Percentiles rank a stretch among this genome's conserved stretches.
phyloP scores from a whole-genome alignment of 2,329 filamentous ascomycete genomes.

The Hypoxylon sp. region DNA sequence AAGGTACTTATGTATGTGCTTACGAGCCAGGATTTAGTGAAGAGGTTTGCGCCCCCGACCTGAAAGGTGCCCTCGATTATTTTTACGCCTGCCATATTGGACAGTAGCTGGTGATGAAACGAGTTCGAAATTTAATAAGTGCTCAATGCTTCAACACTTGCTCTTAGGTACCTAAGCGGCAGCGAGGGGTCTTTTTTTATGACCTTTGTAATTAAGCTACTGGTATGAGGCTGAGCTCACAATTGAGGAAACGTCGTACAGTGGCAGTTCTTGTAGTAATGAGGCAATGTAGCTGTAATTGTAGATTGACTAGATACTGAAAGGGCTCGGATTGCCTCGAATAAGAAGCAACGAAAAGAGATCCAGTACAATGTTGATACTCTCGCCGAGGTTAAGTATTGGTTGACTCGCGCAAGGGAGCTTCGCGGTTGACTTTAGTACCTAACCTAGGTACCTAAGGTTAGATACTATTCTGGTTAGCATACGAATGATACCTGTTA shows the following conservation, averaged over 20 bases:
- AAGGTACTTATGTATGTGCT: constrained; percentile 46
- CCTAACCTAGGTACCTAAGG: too few relatives aligned
- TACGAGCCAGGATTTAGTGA: constrained; percentile 71
- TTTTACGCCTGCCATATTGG: constrained; percentile 52
- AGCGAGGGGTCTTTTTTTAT: too few relatives aligned
- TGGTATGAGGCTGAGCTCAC: neutral
- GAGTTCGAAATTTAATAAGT: neutral
- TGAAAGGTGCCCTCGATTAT: constrained; percentile 64
- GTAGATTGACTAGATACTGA: neutral
- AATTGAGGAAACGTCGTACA: neutral
- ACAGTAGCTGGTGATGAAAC: neutral
- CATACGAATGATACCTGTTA: neutral
- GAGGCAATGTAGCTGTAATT: neutral
- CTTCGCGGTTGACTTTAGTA: neutral
- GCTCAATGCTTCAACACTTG: neutral
- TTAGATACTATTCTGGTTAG: too few relatives aligned
- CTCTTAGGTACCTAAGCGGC: too few relatives aligned
- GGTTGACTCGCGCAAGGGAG: neutral
- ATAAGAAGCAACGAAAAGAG: constrained; percentile 23
- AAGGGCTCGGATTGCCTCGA: constrained; percentile 38
- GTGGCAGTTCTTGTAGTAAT: neutral
- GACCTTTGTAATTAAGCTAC: neutral
- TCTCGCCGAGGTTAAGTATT: constrained; percentile 29
- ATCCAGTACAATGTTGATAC: neutral
- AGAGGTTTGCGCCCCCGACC: constrained; percentile 59